Evolutionary conservation across 2,329 filamentous ascomycete species (phyloP), one percentile per base, ranked within the genome.

Genomic region (Cordyceps pruinosa): DNA sequence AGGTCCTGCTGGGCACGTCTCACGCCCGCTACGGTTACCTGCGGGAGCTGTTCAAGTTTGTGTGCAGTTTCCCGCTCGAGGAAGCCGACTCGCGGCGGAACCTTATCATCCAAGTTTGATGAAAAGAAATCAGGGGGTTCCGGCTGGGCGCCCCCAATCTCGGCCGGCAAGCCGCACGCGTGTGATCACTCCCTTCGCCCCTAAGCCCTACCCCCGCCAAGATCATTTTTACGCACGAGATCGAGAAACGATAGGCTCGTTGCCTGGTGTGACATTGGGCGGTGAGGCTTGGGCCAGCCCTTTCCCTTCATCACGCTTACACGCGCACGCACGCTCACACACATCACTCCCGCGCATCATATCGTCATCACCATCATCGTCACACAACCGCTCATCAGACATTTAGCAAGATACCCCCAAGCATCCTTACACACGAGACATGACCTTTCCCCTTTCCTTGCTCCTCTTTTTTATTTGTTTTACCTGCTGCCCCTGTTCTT

Each of bases 21-120:
- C 66, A 71, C 2, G 80, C 83, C 57, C 84, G 91, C 64, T 94
- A 94, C 70, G 77, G 77, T 9, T 97, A 93, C 78, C 74, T 97
- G 61, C 79, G 84, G 50, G 91, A 96, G 65, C 76, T 97, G 15
- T 97, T 89, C 73, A 82, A 83, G 54, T 78, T 93, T 41, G 90
- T 96, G 3, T 96, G 95, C 69, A 88, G 90, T 4, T 93, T 93
- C 66, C 83, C 87, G 48, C 73, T 90, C 17, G 90, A 96, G 56
- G 91, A 96, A 65, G 86, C 84, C 1, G 84, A 87, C 47, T 75
- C 78, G 55, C 78, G 86, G 61, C 87, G 88, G 65, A 82, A 79
- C 57, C 76, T 86, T 48, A 83, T 79, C 59, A 86, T 89, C 59
- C 72, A 73, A 19, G 76, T 86, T 19, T 84, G 67, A 63, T 13